Conservation (phyloP, 2,329 filamentous ascomycete genomes). For the Penicillium janthinellum region DNA sequence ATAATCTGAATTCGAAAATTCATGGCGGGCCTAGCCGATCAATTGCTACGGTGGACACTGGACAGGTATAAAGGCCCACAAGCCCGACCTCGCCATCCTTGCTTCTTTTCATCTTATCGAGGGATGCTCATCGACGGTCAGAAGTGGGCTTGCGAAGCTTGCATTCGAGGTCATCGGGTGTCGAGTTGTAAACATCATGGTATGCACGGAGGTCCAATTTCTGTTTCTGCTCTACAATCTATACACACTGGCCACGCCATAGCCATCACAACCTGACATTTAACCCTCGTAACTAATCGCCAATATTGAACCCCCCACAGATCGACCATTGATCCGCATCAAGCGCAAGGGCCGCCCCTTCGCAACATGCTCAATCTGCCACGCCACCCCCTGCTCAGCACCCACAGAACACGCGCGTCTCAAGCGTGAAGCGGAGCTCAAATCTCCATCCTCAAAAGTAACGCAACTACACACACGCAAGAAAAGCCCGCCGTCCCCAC, state of each 20-base stretch:
- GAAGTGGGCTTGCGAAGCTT: constrained; percentile 96
- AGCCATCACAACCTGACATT: not conserved
- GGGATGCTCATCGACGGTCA: constrained; percentile 85
- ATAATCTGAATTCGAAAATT: not conserved
- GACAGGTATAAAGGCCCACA: constrained; percentile 23
- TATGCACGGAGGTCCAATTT: constrained; percentile 53
- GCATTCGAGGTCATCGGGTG: constrained; percentile 93
- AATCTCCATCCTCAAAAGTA: constrained; percentile 36
- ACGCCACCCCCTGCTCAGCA: constrained; percentile 80
- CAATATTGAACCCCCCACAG: constrained; percentile 48
- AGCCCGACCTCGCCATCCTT: constrained; percentile 6
- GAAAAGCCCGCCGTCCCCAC: constrained; percentile 10
- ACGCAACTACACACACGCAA: constrained; percentile 23
- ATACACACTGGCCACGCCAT: not conserved
- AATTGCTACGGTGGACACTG: not conserved
- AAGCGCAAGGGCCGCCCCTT: constrained; percentile 96
- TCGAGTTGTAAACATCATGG: constrained; percentile 94
- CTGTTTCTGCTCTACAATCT: not conserved
- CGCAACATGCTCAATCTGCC: constrained; percentile 93
- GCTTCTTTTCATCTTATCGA: constrained; percentile 22
- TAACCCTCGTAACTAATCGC: not conserved
- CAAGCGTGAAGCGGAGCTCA: constrained; percentile 38
- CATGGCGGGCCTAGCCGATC: constrained; percentile 7
- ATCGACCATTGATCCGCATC: constrained; percentile 88
- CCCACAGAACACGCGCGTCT: constrained; percentile 81